Evolutionary conservation across 805 yeast species (phyloP).

Genomic region (Saccharomycopsis oosterbeekiorum): DNA sequence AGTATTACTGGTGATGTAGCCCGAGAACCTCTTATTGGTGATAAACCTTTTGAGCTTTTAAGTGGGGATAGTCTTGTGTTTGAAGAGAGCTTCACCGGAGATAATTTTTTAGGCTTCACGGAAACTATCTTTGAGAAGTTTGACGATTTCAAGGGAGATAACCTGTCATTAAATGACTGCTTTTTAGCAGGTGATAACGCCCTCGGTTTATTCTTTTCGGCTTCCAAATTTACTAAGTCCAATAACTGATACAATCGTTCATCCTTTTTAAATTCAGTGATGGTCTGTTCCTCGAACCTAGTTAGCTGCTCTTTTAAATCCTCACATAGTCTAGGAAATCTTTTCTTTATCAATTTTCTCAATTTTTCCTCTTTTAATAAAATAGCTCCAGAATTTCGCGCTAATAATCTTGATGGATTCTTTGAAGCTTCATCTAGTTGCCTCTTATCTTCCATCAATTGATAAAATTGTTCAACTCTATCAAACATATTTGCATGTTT

Average conservation of each 20-base stretch:
- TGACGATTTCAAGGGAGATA: background rate
- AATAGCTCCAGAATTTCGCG: constrained; percentile 69
- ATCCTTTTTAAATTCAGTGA: background rate
- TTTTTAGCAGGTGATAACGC: background rate
- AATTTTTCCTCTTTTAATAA: constrained; percentile 71
- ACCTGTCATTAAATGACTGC: background rate
- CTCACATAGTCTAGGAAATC: constrained; percentile 53
- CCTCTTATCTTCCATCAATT: constrained; percentile 47
- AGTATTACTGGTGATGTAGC: background rate
- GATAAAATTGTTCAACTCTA: constrained; percentile 45
- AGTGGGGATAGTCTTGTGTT: background rate
- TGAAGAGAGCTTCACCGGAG: background rate
- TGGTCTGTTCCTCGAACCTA: constrained; percentile 34
- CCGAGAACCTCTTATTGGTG: background rate
- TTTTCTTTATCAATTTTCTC: constrained; percentile 56
- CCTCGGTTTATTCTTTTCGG: background rate
- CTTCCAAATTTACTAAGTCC: constrained; percentile 6
- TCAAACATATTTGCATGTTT: constrained; percentile 45
- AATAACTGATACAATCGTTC: constrained; percentile 5
- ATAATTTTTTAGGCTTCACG: background rate
- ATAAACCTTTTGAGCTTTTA: background rate
- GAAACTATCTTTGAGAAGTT: background rate
- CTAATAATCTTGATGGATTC: constrained; percentile 70
- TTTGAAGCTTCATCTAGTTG: constrained; percentile 60
- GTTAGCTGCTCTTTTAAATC: constrained; percentile 39